phyloP scores from a whole-genome alignment of 2,329 filamentous ascomycete genomes.

The Cladosporium sp. region DNA sequence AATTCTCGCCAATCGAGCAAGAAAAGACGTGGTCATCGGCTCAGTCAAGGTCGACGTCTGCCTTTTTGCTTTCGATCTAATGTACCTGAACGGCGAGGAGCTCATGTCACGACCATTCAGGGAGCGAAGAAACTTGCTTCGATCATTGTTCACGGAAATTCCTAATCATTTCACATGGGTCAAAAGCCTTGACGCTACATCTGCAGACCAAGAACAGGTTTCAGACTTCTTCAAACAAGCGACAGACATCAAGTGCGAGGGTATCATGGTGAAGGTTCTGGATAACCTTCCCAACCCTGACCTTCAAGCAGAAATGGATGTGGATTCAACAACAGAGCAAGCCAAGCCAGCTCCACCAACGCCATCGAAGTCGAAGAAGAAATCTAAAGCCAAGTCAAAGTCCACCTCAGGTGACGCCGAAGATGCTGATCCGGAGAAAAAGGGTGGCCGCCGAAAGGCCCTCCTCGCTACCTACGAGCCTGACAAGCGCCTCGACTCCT shows the following conservation, averaged over 20 bases:
- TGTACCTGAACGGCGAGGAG: conserved; percentile 90
- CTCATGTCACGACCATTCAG: conserved; percentile 78
- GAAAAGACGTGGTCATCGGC: conserved; percentile 84
- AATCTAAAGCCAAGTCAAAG: conserved; percentile 23
- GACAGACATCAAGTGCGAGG: conserved; percentile 83
- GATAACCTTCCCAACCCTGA: conserved; percentile 67
- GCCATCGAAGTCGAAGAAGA: conserved; percentile 35
- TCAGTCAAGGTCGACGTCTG: conserved; percentile 87
- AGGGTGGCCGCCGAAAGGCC: conserved; percentile 65
- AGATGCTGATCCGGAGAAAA: conserved; percentile 40
- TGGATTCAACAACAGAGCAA: conserved; percentile 16
- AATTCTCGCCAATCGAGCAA: conserved; percentile 79
- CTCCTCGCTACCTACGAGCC: conserved; percentile 92
- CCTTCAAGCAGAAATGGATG: conserved; percentile 38
- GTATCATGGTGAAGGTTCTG: conserved; percentile 97
- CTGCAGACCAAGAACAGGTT: conserved; percentile 76
- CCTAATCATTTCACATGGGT: conserved; percentile 90
- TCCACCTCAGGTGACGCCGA: conserved; percentile 24
- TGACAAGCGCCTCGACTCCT: conserved; percentile 93
- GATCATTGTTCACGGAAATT: conserved; percentile 80
- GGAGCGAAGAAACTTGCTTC: conserved; percentile 74
- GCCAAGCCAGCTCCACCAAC: conserved; percentile 29
- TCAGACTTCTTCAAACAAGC: conserved; percentile 89
- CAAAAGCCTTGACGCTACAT: conserved; percentile 78
- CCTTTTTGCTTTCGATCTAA: conserved; percentile 90